Evolutionary conservation across 1,139 yeast species (phyloP).

Genomic region (Meyerozyma smithsonii): DNA sequence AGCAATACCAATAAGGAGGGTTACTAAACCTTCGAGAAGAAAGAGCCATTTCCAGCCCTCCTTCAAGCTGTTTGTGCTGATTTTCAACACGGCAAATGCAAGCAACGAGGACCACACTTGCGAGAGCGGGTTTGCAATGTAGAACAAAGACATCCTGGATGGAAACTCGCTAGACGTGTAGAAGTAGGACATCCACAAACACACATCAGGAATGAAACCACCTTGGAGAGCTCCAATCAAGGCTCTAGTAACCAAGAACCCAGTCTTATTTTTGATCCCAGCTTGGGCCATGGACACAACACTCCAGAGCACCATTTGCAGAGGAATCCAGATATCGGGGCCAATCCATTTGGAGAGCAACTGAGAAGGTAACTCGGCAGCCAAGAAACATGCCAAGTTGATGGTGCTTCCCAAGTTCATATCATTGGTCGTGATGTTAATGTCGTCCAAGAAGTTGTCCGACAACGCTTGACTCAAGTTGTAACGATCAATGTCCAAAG

Average conservation of each 20-base stretch:
- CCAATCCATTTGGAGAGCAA: slow-evolving; percentile 29
- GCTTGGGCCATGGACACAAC: slow-evolving; percentile 23
- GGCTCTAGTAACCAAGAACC: slow-evolving; percentile 23
- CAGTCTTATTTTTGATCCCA: slow-evolving; percentile 15
- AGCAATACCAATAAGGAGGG: slow-evolving; percentile 50
- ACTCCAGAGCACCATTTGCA: slow-evolving; percentile 24
- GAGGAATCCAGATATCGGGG: slow-evolving; percentile 31
- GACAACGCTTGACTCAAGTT: slow-evolving; percentile 27
- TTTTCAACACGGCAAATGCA: slow-evolving; percentile 27
- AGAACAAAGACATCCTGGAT: slow-evolving; percentile 22
- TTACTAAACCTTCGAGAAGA: slow-evolving; percentile 56
- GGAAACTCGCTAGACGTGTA: slow-evolving; percentile 24
- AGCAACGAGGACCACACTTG: slow-evolving; percentile 21
- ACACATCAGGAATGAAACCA: slow-evolving; percentile 26
- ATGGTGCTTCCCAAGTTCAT: slow-evolving; percentile 28
- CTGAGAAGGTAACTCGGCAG: slow-evolving; percentile 31
- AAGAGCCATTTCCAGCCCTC: slow-evolving; percentile 52
- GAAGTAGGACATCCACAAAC: slow-evolving; percentile 30
- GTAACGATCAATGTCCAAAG: slow-evolving; percentile 28
- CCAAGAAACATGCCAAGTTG: slow-evolving; percentile 27
- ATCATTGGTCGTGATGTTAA: slow-evolving; percentile 24
- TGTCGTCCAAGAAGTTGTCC: slow-evolving; percentile 24
- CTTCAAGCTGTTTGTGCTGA: slow-evolving; percentile 10
- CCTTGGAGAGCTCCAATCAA: slow-evolving; percentile 28
- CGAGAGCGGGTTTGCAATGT: slow-evolving; percentile 24